phyloP scores from a whole-genome alignment of 2,329 filamentous ascomycete species.

The Exophiala sp. region DNA sequence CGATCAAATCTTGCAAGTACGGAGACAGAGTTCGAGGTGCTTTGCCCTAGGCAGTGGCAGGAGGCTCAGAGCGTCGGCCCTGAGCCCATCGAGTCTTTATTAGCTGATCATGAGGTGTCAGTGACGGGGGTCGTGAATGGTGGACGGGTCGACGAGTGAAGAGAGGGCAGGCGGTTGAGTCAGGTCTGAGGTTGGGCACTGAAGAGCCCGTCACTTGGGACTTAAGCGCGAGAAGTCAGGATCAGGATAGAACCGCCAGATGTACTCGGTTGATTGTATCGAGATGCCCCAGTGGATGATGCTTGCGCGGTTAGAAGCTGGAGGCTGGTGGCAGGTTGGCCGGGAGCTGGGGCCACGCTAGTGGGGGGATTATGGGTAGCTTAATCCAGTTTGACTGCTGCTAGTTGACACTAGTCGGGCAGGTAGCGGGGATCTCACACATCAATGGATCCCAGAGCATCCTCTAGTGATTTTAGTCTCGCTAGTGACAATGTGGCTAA shows the following conservation, averaged over 20 bases:
- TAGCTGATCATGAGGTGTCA: slow-evolving; percentile 23
- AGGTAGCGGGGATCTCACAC: background rate
- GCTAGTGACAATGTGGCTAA: background rate
- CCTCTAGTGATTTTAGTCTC: background rate
- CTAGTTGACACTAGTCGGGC: background rate
- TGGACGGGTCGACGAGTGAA: slow-evolving; percentile 6
- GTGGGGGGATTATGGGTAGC: background rate
- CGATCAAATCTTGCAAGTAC: background rate
- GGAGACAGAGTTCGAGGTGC: background rate
- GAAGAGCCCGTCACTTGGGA: background rate
- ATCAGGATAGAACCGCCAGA: background rate
- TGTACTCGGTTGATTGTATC: background rate
- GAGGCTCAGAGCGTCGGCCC: slow-evolving; percentile 23
- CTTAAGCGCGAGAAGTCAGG: background rate
- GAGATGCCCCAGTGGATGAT: background rate
- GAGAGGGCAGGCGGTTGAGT: slow-evolving; percentile 8
- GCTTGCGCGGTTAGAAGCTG: slow-evolving; percentile 1
- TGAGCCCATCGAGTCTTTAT: slow-evolving; percentile 16
- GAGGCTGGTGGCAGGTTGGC: background rate
- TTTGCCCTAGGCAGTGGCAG: background rate
- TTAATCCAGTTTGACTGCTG: background rate
- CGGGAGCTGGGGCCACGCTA: slow-evolving; percentile 1
- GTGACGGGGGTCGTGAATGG: slow-evolving; percentile 1
- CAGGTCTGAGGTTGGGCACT: slow-evolving; percentile 13
- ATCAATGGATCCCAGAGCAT: no score